Evolutionary conservation across 2,329 filamentous ascomycete species (phyloP), one percentile per base, ranked within the genome.

Genomic region (Stagonosporopsis cucurbitacearum): DNA sequence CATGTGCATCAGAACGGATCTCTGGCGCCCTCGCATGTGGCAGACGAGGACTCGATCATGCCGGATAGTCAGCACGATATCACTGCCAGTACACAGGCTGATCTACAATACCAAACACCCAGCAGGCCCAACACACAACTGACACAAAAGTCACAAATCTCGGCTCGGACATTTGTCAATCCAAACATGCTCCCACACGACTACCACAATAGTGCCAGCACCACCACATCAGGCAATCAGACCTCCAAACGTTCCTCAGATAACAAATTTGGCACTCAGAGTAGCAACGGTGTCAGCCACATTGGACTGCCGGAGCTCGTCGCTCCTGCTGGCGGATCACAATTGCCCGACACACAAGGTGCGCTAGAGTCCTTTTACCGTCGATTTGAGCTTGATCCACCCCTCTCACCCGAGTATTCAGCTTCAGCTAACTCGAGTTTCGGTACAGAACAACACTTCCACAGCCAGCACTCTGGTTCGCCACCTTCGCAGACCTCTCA

Each of bases 201-300:
- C 84, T 88, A 86, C 55, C 79, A 88, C 49, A 97, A 98, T 67
- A 92, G 96, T 68, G 94, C 92, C 1, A 96, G 92, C 2, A 96
- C 93, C 1, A 96, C 93, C 1, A 87, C 87, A 20, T 89, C 86
- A 3, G 86, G 87, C n/a, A 95, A 96, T 77, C 87, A 86, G 73
- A 93, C 90, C 2, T 91, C 90, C 1, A 87, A 90, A 58, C 84
- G 86, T 6, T 92, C 89, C 3, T 79, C 87, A 12, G 86, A 84
- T 72, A 88, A 88, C 71, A 91, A 89, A 0, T 89, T 93, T 69
- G 82, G 84, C 54, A 90, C 88, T 0, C 89, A 93, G 70, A 82
- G 84, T 55, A 90, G 88, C 2, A 92, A 92, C 58, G 89, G 89
- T 19, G 71, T 76, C 26, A 71, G 74, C 13, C 68, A 72, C 22